Base-by-base conservation (phyloP, 1,284 basidiomycete genomes). In the Cutaneotrichosporon curvatum region DNA sequence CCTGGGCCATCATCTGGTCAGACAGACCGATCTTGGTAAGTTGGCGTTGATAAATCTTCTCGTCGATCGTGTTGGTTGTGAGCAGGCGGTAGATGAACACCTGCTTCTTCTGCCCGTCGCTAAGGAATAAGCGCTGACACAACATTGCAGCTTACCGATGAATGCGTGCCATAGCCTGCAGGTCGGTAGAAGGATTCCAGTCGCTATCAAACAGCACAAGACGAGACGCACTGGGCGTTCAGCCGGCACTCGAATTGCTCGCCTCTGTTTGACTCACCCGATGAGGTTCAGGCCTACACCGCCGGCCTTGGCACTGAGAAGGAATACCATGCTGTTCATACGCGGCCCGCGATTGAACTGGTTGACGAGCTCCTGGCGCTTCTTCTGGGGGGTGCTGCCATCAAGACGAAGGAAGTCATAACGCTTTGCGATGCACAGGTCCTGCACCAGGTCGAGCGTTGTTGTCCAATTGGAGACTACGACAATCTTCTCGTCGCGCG, bases 141-240 rank as follows among this genome's bases (percentile, higher is more conserved):
- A 31, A 2, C 7, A 33, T 16, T 2, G 1, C 9, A 61, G 62
- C 76, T 51, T 52, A 89, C 88, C 88, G 80, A 69, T 92, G 88
- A 60, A 94, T 96, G 40, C 95, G 81, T 43, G 91, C 94, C 94
- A 98, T 98, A 1, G 94, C 87, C 69, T 99, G 94, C 15, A 91
- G 72, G 70, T 99, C 94, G 59, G 73, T 74, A 2, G 74, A 72
- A 0, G 71, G 70, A 36, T 71, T 70, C 68, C 95, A 99, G 65
- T 98, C 94, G 40, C 86, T 90, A 68, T 99, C 94, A 51, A 79
- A 74, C 16, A 78, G 62, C 47, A 87, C 84, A 34, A 96, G 72
- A 34, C 91, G 76, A 10, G 87, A 92, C 10, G 84, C 90, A 23
- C 89, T 70, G 53, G 4, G 4, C 40, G 43, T 16, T 36, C 23